Conservation (phyloP, 306 rosid species). For the Vigna unguiculata region DNA sequence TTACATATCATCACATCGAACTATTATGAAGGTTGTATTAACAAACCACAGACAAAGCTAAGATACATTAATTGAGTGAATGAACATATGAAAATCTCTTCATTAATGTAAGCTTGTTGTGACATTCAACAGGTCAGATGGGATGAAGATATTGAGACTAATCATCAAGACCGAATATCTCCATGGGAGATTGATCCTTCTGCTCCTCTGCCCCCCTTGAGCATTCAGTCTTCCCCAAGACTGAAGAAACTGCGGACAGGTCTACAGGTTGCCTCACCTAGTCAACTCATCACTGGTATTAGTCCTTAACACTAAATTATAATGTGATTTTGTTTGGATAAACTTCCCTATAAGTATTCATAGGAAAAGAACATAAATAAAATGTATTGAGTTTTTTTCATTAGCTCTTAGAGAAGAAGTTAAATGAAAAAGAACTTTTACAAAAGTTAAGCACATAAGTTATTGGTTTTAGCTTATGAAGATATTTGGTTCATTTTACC, state of each 20-base stretch:
- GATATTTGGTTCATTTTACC: neutral
- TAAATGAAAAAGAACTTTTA: neutral
- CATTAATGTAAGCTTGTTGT: slow-evolving; percentile 42
- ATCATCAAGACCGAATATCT: slow-evolving; percentile 83
- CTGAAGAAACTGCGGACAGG: slow-evolving; percentile 90
- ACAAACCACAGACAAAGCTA: neutral
- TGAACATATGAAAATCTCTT: slow-evolving; percentile 23
- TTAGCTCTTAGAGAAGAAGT: neutral
- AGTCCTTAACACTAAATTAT: slow-evolving; percentile 25
- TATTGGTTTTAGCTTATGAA: neutral
- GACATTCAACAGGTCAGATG: slow-evolving; percentile 76
- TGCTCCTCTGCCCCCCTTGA: slow-evolving; percentile 84
- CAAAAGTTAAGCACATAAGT: neutral
- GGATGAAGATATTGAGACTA: slow-evolving; percentile 79
- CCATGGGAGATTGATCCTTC: slow-evolving; percentile 96
- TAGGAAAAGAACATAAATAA: neutral
- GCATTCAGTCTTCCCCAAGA: slow-evolving; percentile 91
- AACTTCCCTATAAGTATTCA: neutral
- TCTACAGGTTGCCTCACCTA: slow-evolving; percentile 68
- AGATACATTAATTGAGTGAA: slow-evolving; percentile 20
- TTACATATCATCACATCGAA: neutral
- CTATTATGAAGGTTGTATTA: neutral
- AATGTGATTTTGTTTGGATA: neutral
- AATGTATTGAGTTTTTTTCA: neutral
- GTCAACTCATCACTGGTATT: slow-evolving; percentile 72